phyloP scores from a whole-genome alignment of 2,329 filamentous ascomycete genomes.

The Thielaviopsis cerberus region DNA sequence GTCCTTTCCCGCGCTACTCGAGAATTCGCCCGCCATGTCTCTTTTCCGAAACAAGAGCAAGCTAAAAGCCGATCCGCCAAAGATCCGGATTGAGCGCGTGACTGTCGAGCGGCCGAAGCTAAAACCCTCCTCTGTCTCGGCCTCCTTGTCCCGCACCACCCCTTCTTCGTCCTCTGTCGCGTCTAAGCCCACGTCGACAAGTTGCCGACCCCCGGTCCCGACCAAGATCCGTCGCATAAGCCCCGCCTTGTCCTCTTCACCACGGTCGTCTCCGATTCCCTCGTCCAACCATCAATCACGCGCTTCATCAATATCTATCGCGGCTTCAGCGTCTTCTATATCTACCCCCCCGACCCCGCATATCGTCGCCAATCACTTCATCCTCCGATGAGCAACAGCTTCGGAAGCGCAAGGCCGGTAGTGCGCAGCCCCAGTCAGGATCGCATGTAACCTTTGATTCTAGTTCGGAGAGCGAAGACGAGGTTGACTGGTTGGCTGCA shows the following conservation, averaged over 20 bases:
- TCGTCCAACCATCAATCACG: constrained; percentile 7
- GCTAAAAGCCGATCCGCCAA: constrained; percentile 31
- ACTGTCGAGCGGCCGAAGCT: constrained; percentile 25
- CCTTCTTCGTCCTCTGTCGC: constrained; percentile 3
- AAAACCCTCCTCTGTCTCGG: constrained; percentile 20
- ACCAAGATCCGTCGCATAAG: not conserved
- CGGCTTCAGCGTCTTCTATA: not conserved
- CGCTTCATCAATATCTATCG: not conserved
- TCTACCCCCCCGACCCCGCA: constrained; percentile 1
- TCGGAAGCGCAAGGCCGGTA: constrained; percentile 31
- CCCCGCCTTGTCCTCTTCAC: constrained; percentile 2
- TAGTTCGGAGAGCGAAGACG: constrained; percentile 32
- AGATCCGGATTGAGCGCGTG: constrained; percentile 34
- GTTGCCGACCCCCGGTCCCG: constrained; percentile 10
- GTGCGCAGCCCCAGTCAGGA: constrained; percentile 23
- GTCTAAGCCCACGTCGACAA: constrained; percentile 13
- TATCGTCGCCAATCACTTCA: constrained; percentile 6
- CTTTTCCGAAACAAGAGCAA: constrained; percentile 28
- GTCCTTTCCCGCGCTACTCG: not conserved
- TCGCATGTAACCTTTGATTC: constrained; percentile 31
- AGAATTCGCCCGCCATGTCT: constrained; percentile 13
- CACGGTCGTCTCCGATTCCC: constrained; percentile 11
- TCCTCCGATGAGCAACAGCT: constrained; percentile 7
- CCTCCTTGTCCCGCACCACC: constrained; percentile 16
- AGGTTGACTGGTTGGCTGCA: constrained; percentile 29